phyloP scores from a whole-genome alignment of 2,329 filamentous ascomycete species.

The Pseudocercospora cruenta region DNA sequence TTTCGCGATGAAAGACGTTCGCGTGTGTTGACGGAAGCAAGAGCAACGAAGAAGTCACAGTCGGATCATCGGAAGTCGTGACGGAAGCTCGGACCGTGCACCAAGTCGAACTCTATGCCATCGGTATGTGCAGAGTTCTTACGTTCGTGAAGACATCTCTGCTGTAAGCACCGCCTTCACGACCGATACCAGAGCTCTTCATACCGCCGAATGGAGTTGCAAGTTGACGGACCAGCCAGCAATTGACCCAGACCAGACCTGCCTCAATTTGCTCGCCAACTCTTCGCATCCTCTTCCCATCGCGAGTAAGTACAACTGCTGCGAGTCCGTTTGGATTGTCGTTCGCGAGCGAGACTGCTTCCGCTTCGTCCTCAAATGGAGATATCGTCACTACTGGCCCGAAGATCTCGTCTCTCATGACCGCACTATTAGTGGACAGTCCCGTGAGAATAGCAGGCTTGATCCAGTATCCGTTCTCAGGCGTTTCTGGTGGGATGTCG shows the following conservation, averaged over 20 bases:
- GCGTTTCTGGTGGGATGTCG: constrained; percentile 2
- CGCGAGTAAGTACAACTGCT: constrained; percentile 17
- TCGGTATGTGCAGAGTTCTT: constrained; percentile 20
- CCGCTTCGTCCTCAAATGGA: constrained; percentile 39
- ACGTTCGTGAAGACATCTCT: constrained; percentile 20
- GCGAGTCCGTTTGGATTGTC: constrained; percentile 28
- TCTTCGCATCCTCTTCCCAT: constrained; percentile 17
- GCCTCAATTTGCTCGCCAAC: constrained; percentile 19
- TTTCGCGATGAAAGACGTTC: not conserved
- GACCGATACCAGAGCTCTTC: constrained; percentile 19
- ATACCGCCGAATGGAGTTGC: constrained; percentile 19
- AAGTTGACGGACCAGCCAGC: constrained; percentile 17
- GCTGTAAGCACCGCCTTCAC: constrained; percentile 20
- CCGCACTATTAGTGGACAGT: constrained; percentile 43
- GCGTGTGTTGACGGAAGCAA: not conserved
- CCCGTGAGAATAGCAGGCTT: constrained; percentile 52
- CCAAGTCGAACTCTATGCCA: constrained; percentile 6
- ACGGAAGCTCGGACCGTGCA: not conserved
- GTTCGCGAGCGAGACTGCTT: constrained; percentile 41
- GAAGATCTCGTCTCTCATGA: constrained; percentile 43
- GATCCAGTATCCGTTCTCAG: constrained; percentile 45
- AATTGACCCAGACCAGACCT: constrained; percentile 20
- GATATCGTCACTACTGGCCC: constrained; percentile 43
- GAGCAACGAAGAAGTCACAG: not conserved
- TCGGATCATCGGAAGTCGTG: not conserved